Evolutionary conservation across 371 early-diverging fungal genomes (phyloP).

Genomic region (Phascolomyces articulosus): DNA sequence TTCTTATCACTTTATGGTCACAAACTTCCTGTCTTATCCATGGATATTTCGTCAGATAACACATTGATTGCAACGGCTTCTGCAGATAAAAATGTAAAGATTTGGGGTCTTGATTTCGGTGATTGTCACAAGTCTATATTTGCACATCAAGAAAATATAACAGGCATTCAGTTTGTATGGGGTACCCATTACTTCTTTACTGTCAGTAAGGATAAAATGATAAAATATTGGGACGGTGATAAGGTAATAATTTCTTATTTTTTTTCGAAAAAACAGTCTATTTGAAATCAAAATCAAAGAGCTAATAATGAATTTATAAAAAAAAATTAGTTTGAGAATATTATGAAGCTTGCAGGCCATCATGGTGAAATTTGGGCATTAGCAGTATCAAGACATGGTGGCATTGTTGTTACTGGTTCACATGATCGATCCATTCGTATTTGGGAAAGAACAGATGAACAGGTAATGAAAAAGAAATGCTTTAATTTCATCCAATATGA

Average conservation of each 20-base stretch:
- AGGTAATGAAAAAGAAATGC: slow-evolving; percentile 36
- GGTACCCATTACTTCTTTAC: slow-evolving; percentile 96
- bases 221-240: slow-evolving; percentile 97
- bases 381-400: slow-evolving; percentile 86
- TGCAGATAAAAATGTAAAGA: slow-evolving; percentile 95
- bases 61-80: slow-evolving; percentile 88
- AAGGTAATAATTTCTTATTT: slow-evolving; percentile 49
- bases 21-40: slow-evolving; percentile 91
- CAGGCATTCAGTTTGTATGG: slow-evolving; percentile 85
- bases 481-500: neutral
- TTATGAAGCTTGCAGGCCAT: slow-evolving; percentile 89
- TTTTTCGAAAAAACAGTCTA: no score
- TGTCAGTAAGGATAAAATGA: slow-evolving; percentile 83
- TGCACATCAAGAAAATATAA: slow-evolving; percentile 94
- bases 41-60: slow-evolving; percentile 96
- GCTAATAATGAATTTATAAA: no score
- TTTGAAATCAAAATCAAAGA: no score
- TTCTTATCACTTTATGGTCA: slow-evolving; percentile 96
- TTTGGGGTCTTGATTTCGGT: slow-evolving; percentile 99
- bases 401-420: slow-evolving; percentile 82
- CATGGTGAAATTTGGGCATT: slow-evolving; percentile 94
- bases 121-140: slow-evolving; percentile 95
- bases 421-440: slow-evolving; percentile 93
- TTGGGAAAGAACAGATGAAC: slow-evolving; percentile 96
- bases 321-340: slow-evolving; percentile 93